Evolutionary conservation across 1,284 basidiomycete species (phyloP), one percentile per base, ranked within the genome.

Genomic region (Ustilago vetiveriae): DNA sequence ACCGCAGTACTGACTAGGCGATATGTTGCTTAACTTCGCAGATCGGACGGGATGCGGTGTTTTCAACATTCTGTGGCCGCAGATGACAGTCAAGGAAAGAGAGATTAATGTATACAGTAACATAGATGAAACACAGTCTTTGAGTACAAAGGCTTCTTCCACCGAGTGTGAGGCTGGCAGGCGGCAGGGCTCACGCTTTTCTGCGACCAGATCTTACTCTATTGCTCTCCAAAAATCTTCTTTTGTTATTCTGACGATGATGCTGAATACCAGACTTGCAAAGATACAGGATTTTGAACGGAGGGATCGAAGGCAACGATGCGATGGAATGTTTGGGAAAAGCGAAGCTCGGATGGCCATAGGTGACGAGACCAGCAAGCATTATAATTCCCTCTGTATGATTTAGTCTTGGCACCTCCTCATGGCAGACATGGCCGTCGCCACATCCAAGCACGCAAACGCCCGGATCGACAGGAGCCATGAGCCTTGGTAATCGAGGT

Each of bases 1-100:
- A 89, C 88, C 88, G 85, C 89, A 88, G 88, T 90, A 89, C 88
- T 89, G 88, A 88, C 88, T 88, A 83, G 86, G 87, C 88, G 86
- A 88, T 13, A 29, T 13, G 27, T 13, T 29, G 27, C 27, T 29
- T 29, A 29, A 88, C 88, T 89, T 86, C 87, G 86, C 88, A 89
- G 88, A 89, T 89, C 88, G 82, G 88, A 89, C 87, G 86, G 88
- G 88, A 89, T 89, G 88, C 87, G 86, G 88, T 89, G 87, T 86
- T 89, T 88, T 88, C 88, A 86, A 84, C 86, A 87, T 88, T 87
- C 87, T 88, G 88, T 89, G 87, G 87, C 88, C 87, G 85, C 88
- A 87, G 88, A 88, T 88, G 60, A 7, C 27, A 29, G 27, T 29
- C 27, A 29, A 29, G 13, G n/a, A n/a, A n/a, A n/a, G n/a, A n/a